phyloP scores from a whole-genome alignment of 331 rosid species.

The Rhamnella rubrinervis region DNA sequence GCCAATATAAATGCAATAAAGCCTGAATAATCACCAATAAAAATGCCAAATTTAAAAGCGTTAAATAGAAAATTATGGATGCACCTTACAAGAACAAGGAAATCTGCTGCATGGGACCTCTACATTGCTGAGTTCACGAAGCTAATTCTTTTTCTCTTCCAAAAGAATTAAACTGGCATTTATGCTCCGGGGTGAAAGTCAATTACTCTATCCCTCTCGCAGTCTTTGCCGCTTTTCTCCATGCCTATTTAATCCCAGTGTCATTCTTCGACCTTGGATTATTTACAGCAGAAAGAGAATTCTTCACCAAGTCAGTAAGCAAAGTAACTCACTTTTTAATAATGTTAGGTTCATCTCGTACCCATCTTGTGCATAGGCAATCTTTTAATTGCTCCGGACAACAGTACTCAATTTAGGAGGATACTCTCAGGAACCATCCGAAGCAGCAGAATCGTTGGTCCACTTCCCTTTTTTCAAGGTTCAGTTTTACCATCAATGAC shows the following conservation, averaged over 20 bases:
- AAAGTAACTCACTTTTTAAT: slow-evolving; percentile 3
- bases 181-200: slow-evolving; percentile 29
- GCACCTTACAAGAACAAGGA: slow-evolving; percentile 53
- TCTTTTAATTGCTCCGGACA: slow-evolving; percentile 4
- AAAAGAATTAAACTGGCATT: slow-evolving; percentile 37
- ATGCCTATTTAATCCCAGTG: slow-evolving; percentile 39
- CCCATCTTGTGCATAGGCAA: slow-evolving; percentile 23
- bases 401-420: slow-evolving; percentile 16
- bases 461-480: slow-evolving; percentile 24
- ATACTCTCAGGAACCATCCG: slow-evolving; percentile 17
- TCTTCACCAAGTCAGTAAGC: slow-evolving; percentile 25
- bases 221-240: slow-evolving; percentile 42
- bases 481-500: slow-evolving; percentile 50
- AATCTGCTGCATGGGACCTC: slow-evolving; percentile 32
- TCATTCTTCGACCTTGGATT: slow-evolving; percentile 43
- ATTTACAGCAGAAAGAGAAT: slow-evolving; percentile 30
- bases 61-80: background rate
- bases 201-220: slow-evolving; percentile 39
- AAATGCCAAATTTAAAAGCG: background rate
- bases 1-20: slow-evolving; percentile 16
- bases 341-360: slow-evolving; percentile 2
- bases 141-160: slow-evolving; percentile 40
- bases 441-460: slow-evolving; percentile 18
- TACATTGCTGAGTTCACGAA: slow-evolving; percentile 30
- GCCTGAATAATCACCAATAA: background rate